phyloP scores from a whole-genome alignment of 2,329 filamentous ascomycete species.

The Simplicillium aogashimaense region DNA sequence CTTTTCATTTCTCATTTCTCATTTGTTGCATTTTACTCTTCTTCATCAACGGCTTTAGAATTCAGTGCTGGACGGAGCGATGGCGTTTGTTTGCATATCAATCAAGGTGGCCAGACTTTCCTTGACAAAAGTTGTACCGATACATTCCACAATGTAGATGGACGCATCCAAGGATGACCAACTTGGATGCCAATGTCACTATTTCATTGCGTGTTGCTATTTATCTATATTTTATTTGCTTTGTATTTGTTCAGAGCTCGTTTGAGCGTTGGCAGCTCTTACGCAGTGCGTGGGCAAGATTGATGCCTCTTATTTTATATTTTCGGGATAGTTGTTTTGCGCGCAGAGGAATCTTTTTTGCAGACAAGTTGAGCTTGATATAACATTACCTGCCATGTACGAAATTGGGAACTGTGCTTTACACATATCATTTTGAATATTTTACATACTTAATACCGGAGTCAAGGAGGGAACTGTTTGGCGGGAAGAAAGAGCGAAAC shows the following conservation, averaged over 20 bases:
- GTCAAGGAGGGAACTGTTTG: too few relatives aligned
- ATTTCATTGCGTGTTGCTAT: too few relatives aligned
- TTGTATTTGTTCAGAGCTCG: background rate
- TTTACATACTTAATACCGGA: too few relatives aligned
- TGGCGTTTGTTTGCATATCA: background rate
- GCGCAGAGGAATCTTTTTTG: conserved; percentile 1
- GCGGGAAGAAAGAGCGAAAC: too few relatives aligned
- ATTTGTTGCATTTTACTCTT: conserved; percentile 3
- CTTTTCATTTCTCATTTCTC: background rate
- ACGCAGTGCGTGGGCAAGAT: too few relatives aligned
- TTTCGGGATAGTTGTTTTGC: conserved; percentile 3
- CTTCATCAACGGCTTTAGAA: background rate
- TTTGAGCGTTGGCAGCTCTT: background rate
- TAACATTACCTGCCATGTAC: too few relatives aligned
- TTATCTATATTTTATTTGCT: conserved; percentile 1
- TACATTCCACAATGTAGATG: too few relatives aligned
- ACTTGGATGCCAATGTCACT: too few relatives aligned
- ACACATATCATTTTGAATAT: too few relatives aligned
- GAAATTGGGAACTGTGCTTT: too few relatives aligned
- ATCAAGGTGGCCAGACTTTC: background rate
- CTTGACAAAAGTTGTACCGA: background rate
- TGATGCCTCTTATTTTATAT: conserved; percentile 2
- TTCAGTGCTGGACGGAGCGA: too few relatives aligned
- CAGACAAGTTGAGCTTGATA: background rate
- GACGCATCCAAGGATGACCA: too few relatives aligned